A percentile compares a stretch with the other conserved stretches of the same genome.
These are phyloP conservation scores for Allomyces arbusculus DNA, from an alignment of 192 early-diverging fungal genomes.

Conservation along the genomic window DNA sequence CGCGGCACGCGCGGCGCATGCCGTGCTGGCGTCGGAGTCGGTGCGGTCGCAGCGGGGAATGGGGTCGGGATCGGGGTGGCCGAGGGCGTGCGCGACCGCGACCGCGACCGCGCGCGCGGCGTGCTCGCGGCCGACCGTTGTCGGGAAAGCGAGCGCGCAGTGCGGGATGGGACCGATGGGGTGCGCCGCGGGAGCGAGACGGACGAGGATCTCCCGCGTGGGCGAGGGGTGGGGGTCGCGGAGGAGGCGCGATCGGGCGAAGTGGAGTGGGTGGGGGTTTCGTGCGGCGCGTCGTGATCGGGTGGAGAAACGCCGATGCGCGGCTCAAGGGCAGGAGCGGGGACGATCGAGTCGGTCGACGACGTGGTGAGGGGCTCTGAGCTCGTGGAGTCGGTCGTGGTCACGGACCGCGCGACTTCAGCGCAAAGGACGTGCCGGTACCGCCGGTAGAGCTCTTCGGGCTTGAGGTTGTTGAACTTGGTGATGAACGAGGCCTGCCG, in stretches of 20 bases:
- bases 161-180: no score
- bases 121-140: not conserved
- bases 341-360: not conserved
- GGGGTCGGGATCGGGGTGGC: not conserved
- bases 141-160: not conserved
- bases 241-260: no score
- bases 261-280: no score
- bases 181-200: no score
- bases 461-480: slow-evolving; percentile 74
- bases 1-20: not conserved
- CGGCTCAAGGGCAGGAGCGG: not conserved
- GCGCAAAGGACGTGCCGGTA: not conserved
- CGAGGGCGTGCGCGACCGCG: not conserved
- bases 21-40: not conserved
- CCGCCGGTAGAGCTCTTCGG: not conserved
- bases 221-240: no score
- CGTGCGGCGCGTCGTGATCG: no score
- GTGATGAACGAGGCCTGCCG: slow-evolving; percentile 53
- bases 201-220: no score
- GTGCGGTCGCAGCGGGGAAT: not conserved
- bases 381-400: not conserved
- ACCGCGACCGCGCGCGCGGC: not conserved
- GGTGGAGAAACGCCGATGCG: no score
- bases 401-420: not conserved
- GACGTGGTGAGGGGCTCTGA: not conserved